Evolutionary conservation across 2,329 filamentous ascomycete genomes (phyloP).

Genomic region (Xylariaceae sp.): DNA sequence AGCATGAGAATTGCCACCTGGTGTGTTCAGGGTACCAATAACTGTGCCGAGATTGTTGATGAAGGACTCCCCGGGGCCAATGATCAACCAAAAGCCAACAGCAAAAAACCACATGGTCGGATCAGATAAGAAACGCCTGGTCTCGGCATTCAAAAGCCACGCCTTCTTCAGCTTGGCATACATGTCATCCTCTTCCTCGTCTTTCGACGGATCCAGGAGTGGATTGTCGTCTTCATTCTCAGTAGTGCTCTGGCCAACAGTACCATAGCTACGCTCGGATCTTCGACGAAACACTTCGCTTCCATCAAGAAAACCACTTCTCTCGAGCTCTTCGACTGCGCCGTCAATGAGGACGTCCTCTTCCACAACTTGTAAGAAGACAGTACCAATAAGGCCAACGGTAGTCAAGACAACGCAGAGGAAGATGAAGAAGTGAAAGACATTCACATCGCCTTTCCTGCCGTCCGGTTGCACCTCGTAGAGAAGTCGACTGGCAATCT

Average conservation of each 20-base stretch:
- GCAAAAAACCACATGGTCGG: conserved; percentile 96
- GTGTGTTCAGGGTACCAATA: conserved; percentile 77
- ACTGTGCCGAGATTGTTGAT: conserved; percentile 97
- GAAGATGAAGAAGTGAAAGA: conserved; percentile 87
- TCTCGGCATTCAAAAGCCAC: conserved; percentile 90
- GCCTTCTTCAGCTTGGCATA: conserved; percentile 71
- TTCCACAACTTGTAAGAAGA: conserved; percentile 75
- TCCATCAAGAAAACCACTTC: conserved; percentile 77
- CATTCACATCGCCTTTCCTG: conserved; percentile 61
- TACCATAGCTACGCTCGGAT: conserved; percentile 60
- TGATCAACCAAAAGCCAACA: conserved; percentile 85
- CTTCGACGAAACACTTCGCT: conserved; percentile 67
- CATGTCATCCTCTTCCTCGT: conserved; percentile 38
- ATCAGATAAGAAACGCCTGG: conserved; percentile 77
- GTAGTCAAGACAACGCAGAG: conserved; percentile 67
- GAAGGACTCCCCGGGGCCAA: conserved; percentile 94
- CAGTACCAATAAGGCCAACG: conserved; percentile 70
- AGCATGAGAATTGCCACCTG: conserved; percentile 42
- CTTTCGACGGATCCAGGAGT: conserved; percentile 37
- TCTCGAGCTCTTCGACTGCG: conserved; percentile 85
- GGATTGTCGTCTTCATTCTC: conserved; percentile 43
- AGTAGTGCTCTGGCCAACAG: conserved; percentile 45
- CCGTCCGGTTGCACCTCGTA: conserved; percentile 67
- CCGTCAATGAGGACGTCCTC: conserved; percentile 87
- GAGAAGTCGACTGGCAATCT: conserved; percentile 76